Evolutionary conservation across 2,329 filamentous ascomycete genomes (phyloP), one percentile per base, ranked within the genome.

Genomic region (Pseudonectria foliicola): DNA sequence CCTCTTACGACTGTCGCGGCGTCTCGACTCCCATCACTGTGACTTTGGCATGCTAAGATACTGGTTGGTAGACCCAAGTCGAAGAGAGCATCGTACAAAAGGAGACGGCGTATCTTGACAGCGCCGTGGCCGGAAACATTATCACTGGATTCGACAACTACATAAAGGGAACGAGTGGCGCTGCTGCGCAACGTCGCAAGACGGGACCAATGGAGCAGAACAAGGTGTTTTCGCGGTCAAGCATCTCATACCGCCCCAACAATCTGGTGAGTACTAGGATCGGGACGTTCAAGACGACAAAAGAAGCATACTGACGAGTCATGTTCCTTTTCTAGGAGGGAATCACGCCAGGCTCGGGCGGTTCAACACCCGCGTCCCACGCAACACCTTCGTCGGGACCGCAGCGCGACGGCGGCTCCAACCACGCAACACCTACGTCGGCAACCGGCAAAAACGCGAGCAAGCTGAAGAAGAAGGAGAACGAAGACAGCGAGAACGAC

Each of bases 121-220:
- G 87, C 53, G 93, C 88, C 4, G 82, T 80, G 11, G 78, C 72
- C 50, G 92, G 92, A 29, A 98, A 98, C 66, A 96, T 98, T 56
- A 90, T 98, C 59, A 88, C 85, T 31, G 92, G 92, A 14, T 98
- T 98, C 61, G 92, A 98, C 61, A 93, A 88, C 57, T 98, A 96
- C 66, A 93, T 95, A 69, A 98, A 98, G 62, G 89, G 86, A 35
- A 75, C 73, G 13, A 73, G 76, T 7, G 75, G 77, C n/a, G 68
- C 71, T 2, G 72, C 73, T 4, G 71, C 79, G 10, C 70, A 77
- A 46, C 70, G 82, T 54, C 75, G 80, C 52, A 76, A 83, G 58
- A 70, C 73, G 15, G 74, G 75, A 5, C 66, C 82, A 31, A 71
- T 70, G 41, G 85, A 89, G 34, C 72, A 75, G 48, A 84, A 87